phyloP scores from a whole-genome alignment of 2,329 filamentous ascomycete species.

The Huntiella bhutanensis region DNA sequence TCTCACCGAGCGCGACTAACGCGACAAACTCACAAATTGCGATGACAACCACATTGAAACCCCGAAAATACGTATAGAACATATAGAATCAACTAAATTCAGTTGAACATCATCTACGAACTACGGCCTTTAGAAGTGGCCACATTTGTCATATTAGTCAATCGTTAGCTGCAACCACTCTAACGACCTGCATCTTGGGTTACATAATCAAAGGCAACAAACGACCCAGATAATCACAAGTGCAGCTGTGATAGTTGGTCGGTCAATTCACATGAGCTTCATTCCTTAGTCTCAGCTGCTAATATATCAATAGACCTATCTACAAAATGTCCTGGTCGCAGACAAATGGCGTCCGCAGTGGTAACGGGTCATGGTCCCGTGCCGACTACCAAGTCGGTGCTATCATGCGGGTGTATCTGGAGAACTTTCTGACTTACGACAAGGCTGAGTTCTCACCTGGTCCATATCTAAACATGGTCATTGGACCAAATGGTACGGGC shows the following conservation, averaged over 20 bases:
- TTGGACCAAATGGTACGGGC: conserved; percentile 94
- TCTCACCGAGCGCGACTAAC: background rate
- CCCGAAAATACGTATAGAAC: background rate
- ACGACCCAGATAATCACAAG: too few relatives aligned
- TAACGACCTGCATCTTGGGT: too few relatives aligned
- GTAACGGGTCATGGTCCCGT: conserved; percentile 13
- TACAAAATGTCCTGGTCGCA: background rate
- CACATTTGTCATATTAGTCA: background rate
- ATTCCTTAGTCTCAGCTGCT: too few relatives aligned
- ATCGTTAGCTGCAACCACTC: background rate
- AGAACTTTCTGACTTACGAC: conserved; percentile 89
- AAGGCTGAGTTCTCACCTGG: conserved; percentile 80
- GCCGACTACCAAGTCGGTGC: conserved; percentile 49
- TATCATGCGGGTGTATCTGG: conserved; percentile 69
- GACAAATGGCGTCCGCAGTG: background rate
- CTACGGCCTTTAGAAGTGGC: background rate
- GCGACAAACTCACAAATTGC: background rate
- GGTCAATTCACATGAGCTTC: too few relatives aligned
- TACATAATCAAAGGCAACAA: too few relatives aligned
- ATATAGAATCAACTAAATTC: background rate
- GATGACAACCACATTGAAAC: background rate
- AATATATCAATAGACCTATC: too few relatives aligned
- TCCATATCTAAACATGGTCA: conserved; percentile 92
- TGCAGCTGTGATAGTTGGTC: too few relatives aligned
- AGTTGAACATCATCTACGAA: background rate